Conservation (phyloP, 1,284 basidiomycete species). For the Bondarzewia mesenterica region DNA sequence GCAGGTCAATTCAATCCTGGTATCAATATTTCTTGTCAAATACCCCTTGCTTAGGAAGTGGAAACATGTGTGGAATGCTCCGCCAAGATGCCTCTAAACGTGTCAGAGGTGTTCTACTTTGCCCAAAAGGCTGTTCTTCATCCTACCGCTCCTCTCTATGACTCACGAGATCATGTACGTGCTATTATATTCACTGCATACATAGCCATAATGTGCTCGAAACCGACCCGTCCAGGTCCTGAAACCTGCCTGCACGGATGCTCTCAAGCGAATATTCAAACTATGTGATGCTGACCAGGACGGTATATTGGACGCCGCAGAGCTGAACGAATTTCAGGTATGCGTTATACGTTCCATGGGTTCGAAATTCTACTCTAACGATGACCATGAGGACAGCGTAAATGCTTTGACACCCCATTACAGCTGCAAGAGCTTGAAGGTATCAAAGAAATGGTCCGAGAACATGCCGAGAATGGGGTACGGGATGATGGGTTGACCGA, state of each 20-base stretch:
- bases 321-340: slow-evolving; percentile 96
- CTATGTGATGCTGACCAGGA: slow-evolving; percentile 95
- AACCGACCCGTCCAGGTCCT: slow-evolving; percentile 49
- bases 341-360: slow-evolving; percentile 12
- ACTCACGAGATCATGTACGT: slow-evolving; percentile 86
- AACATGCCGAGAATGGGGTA: slow-evolving; percentile 63
- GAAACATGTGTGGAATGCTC: slow-evolving; percentile 98
- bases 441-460: slow-evolving; percentile 79
- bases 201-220: background rate
- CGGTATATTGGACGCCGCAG: slow-evolving; percentile 81
- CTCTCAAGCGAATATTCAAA: slow-evolving; percentile 91
- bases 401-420: slow-evolving; percentile 91
- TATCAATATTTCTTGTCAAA: slow-evolving; percentile 5
- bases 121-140: slow-evolving; percentile 98
- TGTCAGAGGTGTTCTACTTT: slow-evolving; percentile 99
- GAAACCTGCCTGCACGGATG: slow-evolving; percentile 88
- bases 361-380: slow-evolving; percentile 5
- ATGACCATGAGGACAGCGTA: slow-evolving; percentile 44
- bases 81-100: slow-evolving; percentile 82
- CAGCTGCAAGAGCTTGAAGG: slow-evolving; percentile 91
- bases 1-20: slow-evolving; percentile 30
- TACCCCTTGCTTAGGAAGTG: slow-evolving; percentile 61
- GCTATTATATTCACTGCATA: background rate
- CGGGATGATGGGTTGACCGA: slow-evolving; percentile 81
- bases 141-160: slow-evolving; percentile 95